A percentile compares a stretch with the other conserved stretches of the same genome.
Conservation (phyloP, 371 early-diverging fungal genomes). For the Sporodiniella umbellata region DNA sequence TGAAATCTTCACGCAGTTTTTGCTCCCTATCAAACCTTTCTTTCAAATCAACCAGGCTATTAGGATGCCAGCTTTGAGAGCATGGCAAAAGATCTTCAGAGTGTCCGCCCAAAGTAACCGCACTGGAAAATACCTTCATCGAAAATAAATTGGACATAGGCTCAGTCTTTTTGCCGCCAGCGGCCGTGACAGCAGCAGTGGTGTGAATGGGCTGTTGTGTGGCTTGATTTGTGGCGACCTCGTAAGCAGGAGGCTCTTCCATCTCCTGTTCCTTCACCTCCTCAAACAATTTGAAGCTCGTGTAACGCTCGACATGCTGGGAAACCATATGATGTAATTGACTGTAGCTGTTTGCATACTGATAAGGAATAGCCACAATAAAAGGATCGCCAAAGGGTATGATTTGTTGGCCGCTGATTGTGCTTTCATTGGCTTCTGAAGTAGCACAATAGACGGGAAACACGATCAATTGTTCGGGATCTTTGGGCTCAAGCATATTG, state of each 20-base stretch:
- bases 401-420: conserved; percentile 1
- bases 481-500: conserved; percentile 6
- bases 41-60: conserved; percentile 9
- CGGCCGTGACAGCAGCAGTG: conserved; percentile 43
- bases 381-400: conserved; percentile 41
- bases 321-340: conserved; percentile 27
- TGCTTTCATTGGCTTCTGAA: conserved; percentile 4
- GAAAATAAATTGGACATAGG: conserved; percentile 41
- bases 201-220: conserved; percentile 35
- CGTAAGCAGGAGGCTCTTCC: conserved; percentile 4
- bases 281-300: conserved; percentile 40
- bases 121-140: conserved; percentile 34
- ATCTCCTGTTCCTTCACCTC: conserved; percentile 18
- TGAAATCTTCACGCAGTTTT: conserved; percentile 14
- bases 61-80: background rate
- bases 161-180: conserved; percentile 32
- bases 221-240: background rate
- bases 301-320: conserved; percentile 36
- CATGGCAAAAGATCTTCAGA: conserved; percentile 15
- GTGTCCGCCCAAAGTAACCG: conserved; percentile 3
- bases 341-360: conserved; percentile 26
- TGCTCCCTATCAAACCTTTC: conserved; percentile 17
- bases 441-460: conserved; percentile 46
- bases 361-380: conserved; percentile 28
- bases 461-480: conserved; percentile 25